Evolutionary conservation across 495 filamentous ascomycete genomes (phyloP).

Genomic region (Hyphodiscus hymeniophilus): DNA sequence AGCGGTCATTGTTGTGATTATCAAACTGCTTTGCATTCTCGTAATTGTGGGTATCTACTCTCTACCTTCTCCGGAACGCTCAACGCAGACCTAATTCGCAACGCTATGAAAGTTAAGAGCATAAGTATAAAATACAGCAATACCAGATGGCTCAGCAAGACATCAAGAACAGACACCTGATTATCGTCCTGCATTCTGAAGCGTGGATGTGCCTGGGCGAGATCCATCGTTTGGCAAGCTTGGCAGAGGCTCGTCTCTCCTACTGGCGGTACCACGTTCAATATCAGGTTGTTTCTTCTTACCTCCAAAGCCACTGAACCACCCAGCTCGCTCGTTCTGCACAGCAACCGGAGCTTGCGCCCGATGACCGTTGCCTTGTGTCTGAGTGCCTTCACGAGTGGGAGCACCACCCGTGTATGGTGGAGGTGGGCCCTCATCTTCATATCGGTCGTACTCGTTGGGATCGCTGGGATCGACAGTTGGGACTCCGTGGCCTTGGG

Average conservation of each 20-base stretch:
- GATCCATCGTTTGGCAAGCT: background rate
- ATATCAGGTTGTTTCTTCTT: constrained; percentile 30
- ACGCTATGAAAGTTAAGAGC: too few species aligned
- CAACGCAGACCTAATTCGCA: too few species aligned
- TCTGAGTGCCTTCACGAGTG: constrained; percentile 9
- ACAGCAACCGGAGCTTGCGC: constrained; percentile 16
- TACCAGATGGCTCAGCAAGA: too few species aligned
- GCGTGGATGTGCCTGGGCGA: background rate
- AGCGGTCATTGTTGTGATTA: too few species aligned
- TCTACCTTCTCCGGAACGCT: too few species aligned
- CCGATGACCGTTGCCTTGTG: constrained; percentile 1
- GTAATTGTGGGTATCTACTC: too few species aligned
- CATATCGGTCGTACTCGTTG: constrained; percentile 28
- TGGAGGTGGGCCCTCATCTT: constrained; percentile 16
- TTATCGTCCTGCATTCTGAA: background rate
- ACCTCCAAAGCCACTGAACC: constrained; percentile 28
- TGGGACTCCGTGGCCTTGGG: constrained; percentile 19
- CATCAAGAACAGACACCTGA: background rate
- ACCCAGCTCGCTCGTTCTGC: constrained; percentile 20
- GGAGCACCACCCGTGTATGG: constrained; percentile 5
- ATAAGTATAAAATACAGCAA: too few species aligned
- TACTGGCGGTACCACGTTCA: constrained; percentile 24
- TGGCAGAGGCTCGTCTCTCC: constrained; percentile 6
- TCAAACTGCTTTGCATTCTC: too few species aligned
- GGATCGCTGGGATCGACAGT: constrained; percentile 33